Evolutionary conservation across 2,329 filamentous ascomycete species (phyloP).

Genomic region (Thelonectria olida): DNA sequence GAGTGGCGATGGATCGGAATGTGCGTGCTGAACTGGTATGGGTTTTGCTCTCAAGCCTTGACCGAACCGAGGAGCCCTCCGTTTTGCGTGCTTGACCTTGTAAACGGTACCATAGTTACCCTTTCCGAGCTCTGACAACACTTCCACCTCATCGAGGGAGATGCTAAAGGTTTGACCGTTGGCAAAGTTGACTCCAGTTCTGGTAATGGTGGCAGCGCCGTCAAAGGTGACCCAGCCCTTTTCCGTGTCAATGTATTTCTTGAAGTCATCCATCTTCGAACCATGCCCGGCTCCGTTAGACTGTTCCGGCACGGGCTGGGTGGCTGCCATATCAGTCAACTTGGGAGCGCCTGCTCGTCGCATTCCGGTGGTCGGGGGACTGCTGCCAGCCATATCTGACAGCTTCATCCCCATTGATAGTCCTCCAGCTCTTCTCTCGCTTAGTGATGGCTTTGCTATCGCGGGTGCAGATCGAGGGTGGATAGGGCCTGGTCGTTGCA

Average conservation of each 20-base stretch:
- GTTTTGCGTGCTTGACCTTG: slow-evolving; percentile 88
- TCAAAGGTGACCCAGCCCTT: slow-evolving; percentile 92
- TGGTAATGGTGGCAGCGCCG: slow-evolving; percentile 89
- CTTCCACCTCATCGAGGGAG: slow-evolving; percentile 94
- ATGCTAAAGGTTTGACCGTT: slow-evolving; percentile 92
- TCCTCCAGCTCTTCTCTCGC: slow-evolving; percentile 65
- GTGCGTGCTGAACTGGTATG: slow-evolving; percentile 47
- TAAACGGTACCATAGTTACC: slow-evolving; percentile 99
- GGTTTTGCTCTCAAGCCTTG: slow-evolving; percentile 63
- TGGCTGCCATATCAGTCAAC: slow-evolving; percentile 52
- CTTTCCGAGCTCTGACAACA: slow-evolving; percentile 91
- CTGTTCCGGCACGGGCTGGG: slow-evolving; percentile 26
- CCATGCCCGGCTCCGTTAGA: slow-evolving; percentile 51
- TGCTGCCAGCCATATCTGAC: slow-evolving; percentile 30
- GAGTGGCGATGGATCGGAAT: slow-evolving; percentile 47
- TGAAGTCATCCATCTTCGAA: slow-evolving; percentile 67
- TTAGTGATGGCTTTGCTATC: slow-evolving; percentile 66
- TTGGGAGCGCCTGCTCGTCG: slow-evolving; percentile 51
- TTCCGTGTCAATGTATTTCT: slow-evolving; percentile 89
- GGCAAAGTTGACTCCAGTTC: slow-evolving; percentile 90
- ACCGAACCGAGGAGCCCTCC: slow-evolving; percentile 65
- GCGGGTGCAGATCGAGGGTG: slow-evolving; percentile 65
- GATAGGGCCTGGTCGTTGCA: slow-evolving; percentile 57
- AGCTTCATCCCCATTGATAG: slow-evolving; percentile 36
- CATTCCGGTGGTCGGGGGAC: slow-evolving; percentile 36